phyloP scores from a whole-genome alignment of 768 basidiomycete species.

The Lactarius vividus region DNA sequence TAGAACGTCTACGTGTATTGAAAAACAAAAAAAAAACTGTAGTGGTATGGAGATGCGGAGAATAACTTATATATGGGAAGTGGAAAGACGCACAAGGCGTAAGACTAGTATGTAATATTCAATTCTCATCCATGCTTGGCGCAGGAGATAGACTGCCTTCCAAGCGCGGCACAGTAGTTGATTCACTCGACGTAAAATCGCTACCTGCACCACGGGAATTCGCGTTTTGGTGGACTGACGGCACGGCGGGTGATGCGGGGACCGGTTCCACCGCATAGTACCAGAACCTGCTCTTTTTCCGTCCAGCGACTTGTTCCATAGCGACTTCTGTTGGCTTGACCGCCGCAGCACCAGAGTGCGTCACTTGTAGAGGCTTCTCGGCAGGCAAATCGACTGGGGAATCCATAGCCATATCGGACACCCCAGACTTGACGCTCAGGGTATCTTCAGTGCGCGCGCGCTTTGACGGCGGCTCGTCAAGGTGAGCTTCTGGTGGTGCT shows the following conservation, averaged over 20 bases:
- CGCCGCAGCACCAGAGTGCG: conserved; percentile 58
- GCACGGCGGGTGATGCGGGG: conserved; percentile 31
- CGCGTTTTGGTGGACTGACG: conserved; percentile 8
- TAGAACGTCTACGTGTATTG: conserved; percentile 17
- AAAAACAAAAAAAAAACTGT: conserved; percentile 16
- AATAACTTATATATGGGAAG: conserved; percentile 24
- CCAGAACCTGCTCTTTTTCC: conserved; percentile 87
- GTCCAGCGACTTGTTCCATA: conserved; percentile 73
- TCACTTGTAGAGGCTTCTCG: conserved; percentile 44
- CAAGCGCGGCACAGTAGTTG: conserved; percentile 35
- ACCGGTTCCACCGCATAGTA: conserved; percentile 82
- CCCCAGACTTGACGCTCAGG: conserved; percentile 32
- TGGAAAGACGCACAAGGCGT: conserved; percentile 17
- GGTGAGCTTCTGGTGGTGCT: conserved; percentile 47
- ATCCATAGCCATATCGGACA: conserved; percentile 30
- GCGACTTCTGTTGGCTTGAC: conserved; percentile 71
- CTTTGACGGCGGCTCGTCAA: conserved; percentile 56
- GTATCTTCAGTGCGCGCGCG: conserved; percentile 76
- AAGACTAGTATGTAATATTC: neutral
- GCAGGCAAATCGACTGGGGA: conserved; percentile 20
- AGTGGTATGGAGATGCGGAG: conserved; percentile 21
- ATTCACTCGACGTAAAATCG: conserved; percentile 25
- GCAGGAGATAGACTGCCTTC: conserved; percentile 46
- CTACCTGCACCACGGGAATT: conserved; percentile 17
- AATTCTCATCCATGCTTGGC: conserved; percentile 38